Evolutionary conservation across 805 yeast genomes (phyloP).

Genomic region (Wickerhamomyces mucosus): DNA sequence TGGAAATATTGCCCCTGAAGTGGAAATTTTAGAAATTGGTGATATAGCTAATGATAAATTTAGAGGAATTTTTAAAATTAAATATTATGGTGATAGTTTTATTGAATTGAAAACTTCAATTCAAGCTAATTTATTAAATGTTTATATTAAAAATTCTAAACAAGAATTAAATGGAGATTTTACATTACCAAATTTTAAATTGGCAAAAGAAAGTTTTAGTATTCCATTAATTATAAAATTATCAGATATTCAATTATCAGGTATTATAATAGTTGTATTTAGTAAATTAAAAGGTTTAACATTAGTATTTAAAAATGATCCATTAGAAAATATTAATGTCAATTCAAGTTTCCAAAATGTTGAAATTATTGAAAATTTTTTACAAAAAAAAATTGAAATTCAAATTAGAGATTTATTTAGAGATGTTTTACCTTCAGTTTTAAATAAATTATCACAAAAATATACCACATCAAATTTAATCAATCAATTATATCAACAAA

Average conservation of each 20-base stretch:
- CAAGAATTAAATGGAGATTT: conserved; percentile 33
- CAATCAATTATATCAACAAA: conserved; percentile 17
- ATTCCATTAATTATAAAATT: conserved; percentile 72
- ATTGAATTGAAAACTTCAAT: conserved; percentile 70
- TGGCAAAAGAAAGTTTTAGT: conserved; percentile 59
- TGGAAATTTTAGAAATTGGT: conserved; percentile 77
- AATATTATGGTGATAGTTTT: conserved; percentile 67
- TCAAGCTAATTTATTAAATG: conserved; percentile 76
- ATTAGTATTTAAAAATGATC: conserved; percentile 81
- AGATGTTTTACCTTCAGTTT: conserved; percentile 73
- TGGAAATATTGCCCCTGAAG: conserved; percentile 64
- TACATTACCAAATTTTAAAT: conserved; percentile 55
- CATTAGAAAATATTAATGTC: conserved; percentile 73
- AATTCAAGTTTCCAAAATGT: conserved; percentile 82
- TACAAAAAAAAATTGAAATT: conserved; percentile 74
- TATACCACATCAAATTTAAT: conserved; percentile 38
- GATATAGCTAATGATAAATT: conserved; percentile 69
- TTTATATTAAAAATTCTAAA: conserved; percentile 31
- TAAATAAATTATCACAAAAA: conserved; percentile 65
- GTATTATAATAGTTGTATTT: conserved; percentile 80
- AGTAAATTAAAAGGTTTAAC: conserved; percentile 77
- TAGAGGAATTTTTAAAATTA: conserved; percentile 73
- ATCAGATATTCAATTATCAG: conserved; percentile 61
- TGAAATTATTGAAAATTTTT: conserved; percentile 71
- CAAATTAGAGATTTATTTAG: conserved; percentile 75